phyloP scores from a whole-genome alignment of 805 yeast species.

The Candida patagonica region DNA sequence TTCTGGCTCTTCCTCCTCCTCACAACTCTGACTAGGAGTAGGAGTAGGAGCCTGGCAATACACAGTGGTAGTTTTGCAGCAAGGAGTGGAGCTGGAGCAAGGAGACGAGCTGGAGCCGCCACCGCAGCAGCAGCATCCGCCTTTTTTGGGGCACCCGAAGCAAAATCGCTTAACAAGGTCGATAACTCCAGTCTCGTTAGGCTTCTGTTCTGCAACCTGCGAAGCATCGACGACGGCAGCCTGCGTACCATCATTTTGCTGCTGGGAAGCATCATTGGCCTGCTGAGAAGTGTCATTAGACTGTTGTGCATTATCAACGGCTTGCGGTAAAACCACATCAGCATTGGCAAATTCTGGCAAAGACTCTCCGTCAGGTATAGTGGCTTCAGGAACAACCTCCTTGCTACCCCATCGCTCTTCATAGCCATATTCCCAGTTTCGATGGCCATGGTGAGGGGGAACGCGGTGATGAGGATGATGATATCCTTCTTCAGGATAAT shows the following conservation, averaged over 20 bases:
- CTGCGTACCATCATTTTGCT: neutral
- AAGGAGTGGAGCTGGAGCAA: neutral
- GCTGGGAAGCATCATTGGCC: neutral
- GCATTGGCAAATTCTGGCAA: neutral
- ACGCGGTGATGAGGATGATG: no score
- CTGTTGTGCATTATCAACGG: neutral
- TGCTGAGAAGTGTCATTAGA: neutral
- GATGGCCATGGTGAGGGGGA: no score
- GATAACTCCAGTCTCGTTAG: neutral
- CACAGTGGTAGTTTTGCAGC: neutral
- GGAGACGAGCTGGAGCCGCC: neutral
- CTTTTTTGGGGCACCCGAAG: neutral
- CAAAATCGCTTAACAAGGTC: neutral
- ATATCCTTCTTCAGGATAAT: no score
- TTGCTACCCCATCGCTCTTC: no score
- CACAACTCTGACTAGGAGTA: no score
- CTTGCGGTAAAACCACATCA: neutral
- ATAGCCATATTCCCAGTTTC: no score
- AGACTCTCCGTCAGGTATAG: neutral
- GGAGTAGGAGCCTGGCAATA: neutral
- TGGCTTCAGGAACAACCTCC: slow-evolving; percentile 1
- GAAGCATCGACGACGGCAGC: neutral
- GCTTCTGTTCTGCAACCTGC: no score
- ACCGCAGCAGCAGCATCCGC: neutral
- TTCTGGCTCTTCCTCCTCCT: no score